Evolutionary conservation across 2,329 filamentous ascomycete species (phyloP).

Genomic region (Fusarium continuum): DNA sequence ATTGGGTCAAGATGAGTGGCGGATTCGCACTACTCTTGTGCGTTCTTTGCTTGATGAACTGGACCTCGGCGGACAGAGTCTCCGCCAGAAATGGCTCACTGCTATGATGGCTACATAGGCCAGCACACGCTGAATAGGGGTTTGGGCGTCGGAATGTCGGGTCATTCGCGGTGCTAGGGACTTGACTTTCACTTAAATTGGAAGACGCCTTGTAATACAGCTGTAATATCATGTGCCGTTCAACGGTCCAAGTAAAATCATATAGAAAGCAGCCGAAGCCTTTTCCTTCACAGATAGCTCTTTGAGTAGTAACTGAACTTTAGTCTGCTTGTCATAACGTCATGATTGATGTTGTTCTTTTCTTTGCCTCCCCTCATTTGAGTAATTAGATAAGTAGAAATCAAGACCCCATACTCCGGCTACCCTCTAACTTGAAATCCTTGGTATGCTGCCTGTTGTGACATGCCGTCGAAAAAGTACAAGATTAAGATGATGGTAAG

Average conservation of each 20-base stretch:
- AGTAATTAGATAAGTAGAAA: conserved; percentile 25
- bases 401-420: conserved; percentile 28
- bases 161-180: not conserved
- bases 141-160: not conserved
- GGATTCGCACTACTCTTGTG: conserved; percentile 39
- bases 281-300: not conserved
- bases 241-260: not conserved
- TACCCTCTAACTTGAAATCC: conserved; percentile 29
- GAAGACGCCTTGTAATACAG: conserved; percentile 14
- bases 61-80: conserved; percentile 19
- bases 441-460: conserved; percentile 20
- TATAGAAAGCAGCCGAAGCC: not conserved
- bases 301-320: not conserved
- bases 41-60: conserved; percentile 33
- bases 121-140: not conserved
- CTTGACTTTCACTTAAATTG: not conserved
- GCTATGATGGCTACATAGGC: not conserved
- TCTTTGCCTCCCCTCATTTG: conserved; percentile 4
- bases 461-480: conserved; percentile 24
- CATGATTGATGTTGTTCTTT: conserved; percentile 36
- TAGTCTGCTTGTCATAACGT: conserved; percentile 24
- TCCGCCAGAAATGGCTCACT: conserved; percentile 26
- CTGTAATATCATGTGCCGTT: conserved; percentile 14
- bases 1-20: conserved; percentile 51
- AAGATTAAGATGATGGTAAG: conserved; percentile 30